A percentile compares a stretch with the other conserved stretches of the same genome.
These are phyloP conservation scores for Xerocomellus amylosporus DNA, from an alignment of 768 basidiomycete genomes.

Conservation along the genomic window DNA sequence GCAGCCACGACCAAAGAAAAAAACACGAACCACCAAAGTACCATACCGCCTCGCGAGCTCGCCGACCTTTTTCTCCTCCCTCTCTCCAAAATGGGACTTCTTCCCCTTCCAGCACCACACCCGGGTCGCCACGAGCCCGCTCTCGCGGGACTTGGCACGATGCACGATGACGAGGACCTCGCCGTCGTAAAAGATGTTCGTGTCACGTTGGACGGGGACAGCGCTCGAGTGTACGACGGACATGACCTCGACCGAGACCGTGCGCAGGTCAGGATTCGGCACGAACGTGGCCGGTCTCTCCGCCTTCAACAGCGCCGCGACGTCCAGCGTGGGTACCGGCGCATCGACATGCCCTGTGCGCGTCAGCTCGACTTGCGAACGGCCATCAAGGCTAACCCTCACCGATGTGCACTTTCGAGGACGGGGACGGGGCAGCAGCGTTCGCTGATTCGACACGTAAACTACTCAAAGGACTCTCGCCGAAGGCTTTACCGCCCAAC, in stretches of 20 bases:
- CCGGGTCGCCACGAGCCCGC: slow-evolving; percentile 61
- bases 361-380: not conserved
- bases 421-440: not conserved
- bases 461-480: slow-evolving; percentile 12
- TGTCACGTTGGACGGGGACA: slow-evolving; percentile 42
- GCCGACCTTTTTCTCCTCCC: slow-evolving; percentile 62
- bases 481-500: slow-evolving; percentile 3
- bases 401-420: slow-evolving; percentile 35
- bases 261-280: slow-evolving; percentile 40
- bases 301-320: slow-evolving; percentile 44
- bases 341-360: slow-evolving; percentile 39
- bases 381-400: slow-evolving; percentile 5
- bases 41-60: slow-evolving; percentile 76
- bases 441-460: slow-evolving; percentile 3
- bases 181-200: slow-evolving; percentile 66
- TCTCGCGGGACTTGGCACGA: slow-evolving; percentile 62
- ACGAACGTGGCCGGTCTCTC: slow-evolving; percentile 9
- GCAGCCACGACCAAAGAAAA: not conserved
- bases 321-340: slow-evolving; percentile 47
- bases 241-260: slow-evolving; percentile 75
- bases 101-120: slow-evolving; percentile 80
- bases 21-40: slow-evolving; percentile 51
- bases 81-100: slow-evolving; percentile 48
- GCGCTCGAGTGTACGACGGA: slow-evolving; percentile 52
- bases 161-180: slow-evolving; percentile 70